Base-by-base conservation (phyloP, 257 asterid species). In the Buddleja alternifolia region DNA sequence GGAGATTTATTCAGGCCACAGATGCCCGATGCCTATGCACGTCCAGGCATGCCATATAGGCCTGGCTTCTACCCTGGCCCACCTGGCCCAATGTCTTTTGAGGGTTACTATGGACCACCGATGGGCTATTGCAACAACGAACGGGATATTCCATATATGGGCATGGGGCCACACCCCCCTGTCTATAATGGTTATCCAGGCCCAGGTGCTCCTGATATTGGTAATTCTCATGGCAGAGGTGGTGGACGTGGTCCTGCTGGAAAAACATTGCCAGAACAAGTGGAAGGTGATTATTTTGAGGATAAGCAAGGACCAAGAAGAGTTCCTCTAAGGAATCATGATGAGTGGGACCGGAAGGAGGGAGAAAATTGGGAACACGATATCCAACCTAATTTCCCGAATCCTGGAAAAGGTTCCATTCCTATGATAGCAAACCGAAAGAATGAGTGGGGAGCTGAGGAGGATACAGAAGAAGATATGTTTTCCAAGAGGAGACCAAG, bases 71-170 rank as follows among this genome's bases (percentile, higher is more conserved):
- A 91, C 85, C 88, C 86, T 15, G 81, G 78, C 10, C 79, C 81
- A 15, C 84, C 75, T 57, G 93, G 91, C 25, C 96, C 93, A 36
- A 74, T 88, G 83, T 67, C 84, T 63, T 87, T 79, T 74, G 99
- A 94, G 41, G 88, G 97, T 44, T 91, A 84, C 66, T 91, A 87
- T 83, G 92, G 99, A 58, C 96, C 90, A 21, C 93, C 95, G 60
- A 86, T 86, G 91, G 97, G 96, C 60, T 94, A 80, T 71, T 59
- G 78, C 81, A 86, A 74, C 73, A 82, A 41, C 74, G 96, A 89
- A 51, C 88, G 82, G 50, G 97, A 91, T 53, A 78, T 83, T 54
- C 86, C 96, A 23, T 85, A 69, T 79, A 84, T 83, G 90, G 92
- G 93, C 75, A 84, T 72, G 82, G 75, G 78, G 25, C 69, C 81